phyloP scores from a whole-genome alignment of 495 filamentous ascomycete genomes.

The Podospora tetraspora region DNA sequence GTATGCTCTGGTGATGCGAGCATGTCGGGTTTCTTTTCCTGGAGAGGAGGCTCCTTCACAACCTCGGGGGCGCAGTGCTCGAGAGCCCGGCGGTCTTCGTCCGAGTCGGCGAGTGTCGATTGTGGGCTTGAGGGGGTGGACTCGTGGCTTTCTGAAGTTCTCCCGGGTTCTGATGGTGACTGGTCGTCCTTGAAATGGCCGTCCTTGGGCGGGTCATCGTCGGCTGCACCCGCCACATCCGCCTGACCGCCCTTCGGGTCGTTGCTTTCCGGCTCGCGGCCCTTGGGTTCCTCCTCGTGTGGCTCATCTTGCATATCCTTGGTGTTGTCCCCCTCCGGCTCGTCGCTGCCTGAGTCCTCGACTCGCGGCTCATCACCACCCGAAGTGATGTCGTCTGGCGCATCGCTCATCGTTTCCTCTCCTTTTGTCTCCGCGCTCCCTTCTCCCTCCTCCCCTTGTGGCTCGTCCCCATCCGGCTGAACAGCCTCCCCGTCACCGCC shows the following conservation, averaged over 20 bases:
- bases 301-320: background rate
- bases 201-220: background rate
- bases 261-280: background rate
- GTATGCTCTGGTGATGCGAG: background rate
- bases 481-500: background rate
- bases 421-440: background rate
- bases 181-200: background rate
- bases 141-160: background rate
- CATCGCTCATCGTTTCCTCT: background rate
- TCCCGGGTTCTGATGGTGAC: background rate
- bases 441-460: background rate
- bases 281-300: background rate
- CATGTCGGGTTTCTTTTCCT: background rate
- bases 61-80: constrained; percentile 7
- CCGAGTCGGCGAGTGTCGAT: background rate
- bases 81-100: background rate
- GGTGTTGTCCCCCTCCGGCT: background rate
- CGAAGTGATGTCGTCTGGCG: background rate
- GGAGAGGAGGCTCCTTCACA: background rate
- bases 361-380: background rate
- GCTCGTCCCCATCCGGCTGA: background rate
- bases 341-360: background rate
- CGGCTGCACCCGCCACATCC: background rate
- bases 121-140: background rate
- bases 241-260: background rate